A percentile compares a stretch with the other conserved stretches of the same genome.
These are phyloP conservation scores for Glycine tomentella DNA, from an alignment of 306 rosid species.

Conservation along the genomic window DNA sequence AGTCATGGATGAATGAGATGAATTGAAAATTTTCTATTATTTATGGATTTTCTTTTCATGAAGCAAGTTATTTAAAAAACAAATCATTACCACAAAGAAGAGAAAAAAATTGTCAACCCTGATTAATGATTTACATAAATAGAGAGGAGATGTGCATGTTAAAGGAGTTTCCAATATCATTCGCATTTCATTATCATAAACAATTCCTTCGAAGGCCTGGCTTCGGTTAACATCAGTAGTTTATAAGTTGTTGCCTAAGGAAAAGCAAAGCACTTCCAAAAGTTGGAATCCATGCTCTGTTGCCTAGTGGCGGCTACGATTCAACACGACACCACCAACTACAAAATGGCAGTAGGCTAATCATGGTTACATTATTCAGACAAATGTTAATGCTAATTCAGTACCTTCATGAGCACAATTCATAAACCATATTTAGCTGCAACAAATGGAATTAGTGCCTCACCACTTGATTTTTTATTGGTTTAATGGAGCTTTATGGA, in stretches of 20 bases:
- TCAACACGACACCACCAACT: constrained; percentile 24
- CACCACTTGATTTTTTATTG: neutral
- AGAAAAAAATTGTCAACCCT: neutral
- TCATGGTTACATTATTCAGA: constrained; percentile 15
- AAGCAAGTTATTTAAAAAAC: neutral
- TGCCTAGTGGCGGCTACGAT: neutral
- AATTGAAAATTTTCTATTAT: neutral
- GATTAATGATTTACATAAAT: neutral
- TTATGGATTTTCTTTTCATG: neutral
- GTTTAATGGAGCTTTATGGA: constrained; percentile 14
- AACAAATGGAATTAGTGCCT: constrained; percentile 24
- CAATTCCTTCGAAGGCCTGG: neutral
- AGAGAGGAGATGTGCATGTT: neutral
- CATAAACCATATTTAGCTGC: neutral
- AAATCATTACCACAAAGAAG: neutral
- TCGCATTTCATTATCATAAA: neutral
- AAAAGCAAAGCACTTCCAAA: constrained; percentile 8
- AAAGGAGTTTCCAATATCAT: neutral
- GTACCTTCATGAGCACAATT: constrained; percentile 23
- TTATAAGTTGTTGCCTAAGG: neutral
- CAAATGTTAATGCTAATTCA: constrained; percentile 21
- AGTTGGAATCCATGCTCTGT: neutral
- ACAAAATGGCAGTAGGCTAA: neutral
- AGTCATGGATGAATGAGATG: neutral
- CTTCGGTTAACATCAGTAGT: neutral